Evolutionary conservation across 176 grass and related monocot species (phyloP), one percentile per base, ranked within the genome.

Genomic region (Guadua angustifolia): DNA sequence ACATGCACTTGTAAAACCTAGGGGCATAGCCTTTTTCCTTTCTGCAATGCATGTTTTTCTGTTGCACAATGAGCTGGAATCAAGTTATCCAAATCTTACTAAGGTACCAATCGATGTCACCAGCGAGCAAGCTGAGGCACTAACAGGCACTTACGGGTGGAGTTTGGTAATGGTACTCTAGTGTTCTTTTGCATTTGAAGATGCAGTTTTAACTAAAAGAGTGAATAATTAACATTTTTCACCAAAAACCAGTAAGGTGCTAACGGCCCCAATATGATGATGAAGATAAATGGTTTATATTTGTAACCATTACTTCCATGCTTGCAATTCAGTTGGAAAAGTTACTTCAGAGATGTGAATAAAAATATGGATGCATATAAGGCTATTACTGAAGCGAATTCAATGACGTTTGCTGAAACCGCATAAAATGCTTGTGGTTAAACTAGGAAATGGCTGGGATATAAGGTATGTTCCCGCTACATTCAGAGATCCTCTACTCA

Each of bases 1-100:
- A 74, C 60, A 84, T 85, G 82, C 87, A 25, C 76, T 84, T 62
- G 75, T 58, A 69, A 42, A 85, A 80, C 60, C 47, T 85, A 62
- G 51, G 51, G 32, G 9, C 50, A 1, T 84, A 88, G 75, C 6
- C 80, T 63, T 78, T 45, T 60, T 11, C 76, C 58, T 82, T 77
- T 70, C 32, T 88, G 73, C 52, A 62, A 52, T 32, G 29, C 53
- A 25, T 62, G 73, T 77, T 68, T 87, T 82, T 66, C 67, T 73
- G 84, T 64, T 69, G 16, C 63, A 77, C 24, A 2, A 65, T 46
- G 39, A 62, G 86, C 51, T 87, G 79, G 62, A 69, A 69, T 59
- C 38, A 39, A 61, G 21, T 26, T 17, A 51, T 69, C 71, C 14
- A 9, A 68, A 56, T 26, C 70, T 47, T 66, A 6, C 53, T 59